Conservation (phyloP, 179 eudicot species). For the Beta lomatogona region DNA sequence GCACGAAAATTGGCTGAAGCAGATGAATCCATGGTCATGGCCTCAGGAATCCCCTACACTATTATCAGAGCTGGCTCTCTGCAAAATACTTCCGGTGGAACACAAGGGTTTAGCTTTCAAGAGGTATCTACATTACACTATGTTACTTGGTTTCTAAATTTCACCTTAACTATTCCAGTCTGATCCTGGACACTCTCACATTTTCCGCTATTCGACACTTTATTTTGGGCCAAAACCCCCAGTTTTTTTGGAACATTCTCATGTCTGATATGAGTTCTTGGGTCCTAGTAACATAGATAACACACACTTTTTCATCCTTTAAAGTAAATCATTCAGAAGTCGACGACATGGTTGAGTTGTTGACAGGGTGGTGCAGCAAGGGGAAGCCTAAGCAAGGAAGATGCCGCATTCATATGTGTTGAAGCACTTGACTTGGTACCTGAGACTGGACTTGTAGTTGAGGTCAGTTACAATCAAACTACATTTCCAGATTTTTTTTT, state of each 20-base stretch:
- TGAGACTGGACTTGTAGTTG: constrained; percentile 55
- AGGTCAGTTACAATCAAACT: constrained; percentile 48
- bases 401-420: constrained; percentile 84
- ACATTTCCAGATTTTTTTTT: not conserved
- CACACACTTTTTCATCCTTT: not conserved
- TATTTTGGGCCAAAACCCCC: no score
- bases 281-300: no score
- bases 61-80: constrained; percentile 72
- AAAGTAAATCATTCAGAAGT: not conserved
- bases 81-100: constrained; percentile 68
- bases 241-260: no score
- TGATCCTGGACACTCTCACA: no score
- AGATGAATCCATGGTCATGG: constrained; percentile 60
- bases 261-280: no score
- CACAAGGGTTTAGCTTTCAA: constrained; percentile 79
- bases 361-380: constrained; percentile 67
- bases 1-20: constrained; percentile 72
- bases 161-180: no score
- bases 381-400: constrained; percentile 91
- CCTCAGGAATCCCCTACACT: constrained; percentile 76
- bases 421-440: constrained; percentile 78
- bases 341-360: not conserved
- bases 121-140: constrained; percentile 43
- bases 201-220: not conserved
- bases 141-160: no score